A percentile compares a stretch with the other conserved stretches of the same genome.
Conservation (phyloP, 768 basidiomycete genomes). For the Boletus insuetus region DNA sequence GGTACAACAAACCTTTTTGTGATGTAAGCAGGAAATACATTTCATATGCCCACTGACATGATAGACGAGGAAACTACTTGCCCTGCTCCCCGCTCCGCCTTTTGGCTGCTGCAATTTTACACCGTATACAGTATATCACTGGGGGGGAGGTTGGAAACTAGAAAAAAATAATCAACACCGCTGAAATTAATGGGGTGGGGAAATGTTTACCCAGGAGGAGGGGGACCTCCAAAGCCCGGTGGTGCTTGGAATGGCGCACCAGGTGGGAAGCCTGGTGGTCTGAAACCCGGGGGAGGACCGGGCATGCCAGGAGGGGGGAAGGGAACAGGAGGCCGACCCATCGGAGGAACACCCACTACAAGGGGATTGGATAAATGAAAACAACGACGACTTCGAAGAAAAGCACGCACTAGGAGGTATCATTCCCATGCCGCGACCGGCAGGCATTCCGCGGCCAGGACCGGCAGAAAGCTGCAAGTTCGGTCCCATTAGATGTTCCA, state of each 20-base stretch:
- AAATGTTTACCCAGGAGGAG: conserved; percentile 75
- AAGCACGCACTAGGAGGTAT: conserved; percentile 71
- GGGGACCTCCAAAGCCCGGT: conserved; percentile 76
- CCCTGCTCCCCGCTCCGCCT: conserved; percentile 23
- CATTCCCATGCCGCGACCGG: conserved; percentile 96
- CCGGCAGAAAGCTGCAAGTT: conserved; percentile 70
- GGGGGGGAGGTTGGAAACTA: conserved; percentile 51
- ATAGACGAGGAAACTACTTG: conserved; percentile 25
- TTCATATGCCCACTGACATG: conserved; percentile 19
- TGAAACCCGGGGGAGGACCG: conserved; percentile 82
- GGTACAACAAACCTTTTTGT: conserved; percentile 31
- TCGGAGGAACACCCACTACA: conserved; percentile 56
- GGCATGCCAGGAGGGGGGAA: conserved; percentile 74
- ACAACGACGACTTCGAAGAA: conserved; percentile 14
- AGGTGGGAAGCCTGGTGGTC: conserved; percentile 80
- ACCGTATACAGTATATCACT: conserved; percentile 25
- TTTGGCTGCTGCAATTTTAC: conserved; percentile 11
- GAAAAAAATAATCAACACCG: conserved; percentile 6
- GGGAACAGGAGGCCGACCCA: conserved; percentile 67
- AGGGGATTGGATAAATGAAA: conserved; percentile 11
- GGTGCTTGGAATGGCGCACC: conserved; percentile 80
- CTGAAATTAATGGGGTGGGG: neutral
- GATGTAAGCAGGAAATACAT: conserved; percentile 25
- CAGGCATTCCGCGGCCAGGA: conserved; percentile 93
- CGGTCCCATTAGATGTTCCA: conserved; percentile 18